phyloP scores from a whole-genome alignment of 108 stramenopile species.

The Pseudonitzschia multiseries region DNA sequence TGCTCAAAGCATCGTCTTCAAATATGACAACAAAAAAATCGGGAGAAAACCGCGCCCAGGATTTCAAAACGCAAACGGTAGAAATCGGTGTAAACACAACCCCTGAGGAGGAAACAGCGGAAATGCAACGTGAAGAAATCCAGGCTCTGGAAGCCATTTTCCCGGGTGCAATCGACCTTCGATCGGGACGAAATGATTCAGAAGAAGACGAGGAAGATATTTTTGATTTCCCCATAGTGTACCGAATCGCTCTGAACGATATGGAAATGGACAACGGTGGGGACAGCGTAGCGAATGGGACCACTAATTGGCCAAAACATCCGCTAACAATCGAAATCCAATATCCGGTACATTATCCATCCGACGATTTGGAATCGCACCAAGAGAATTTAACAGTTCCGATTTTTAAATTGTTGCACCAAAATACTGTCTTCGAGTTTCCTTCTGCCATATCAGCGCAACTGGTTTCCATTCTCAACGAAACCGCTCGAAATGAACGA shows the following conservation, averaged over 20 bases:
- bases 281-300: background rate
- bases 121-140: slow-evolving; percentile 70
- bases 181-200: slow-evolving; percentile 36
- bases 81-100: background rate
- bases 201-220: slow-evolving; percentile 14
- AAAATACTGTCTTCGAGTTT: slow-evolving; percentile 75
- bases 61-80: background rate
- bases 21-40: background rate
- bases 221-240: slow-evolving; percentile 61
- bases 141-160: slow-evolving; percentile 70
- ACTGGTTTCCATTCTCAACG: slow-evolving; percentile 34
- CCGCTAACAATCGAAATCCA: slow-evolving; percentile 48
- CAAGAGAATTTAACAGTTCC: slow-evolving; percentile 29
- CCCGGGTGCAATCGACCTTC: slow-evolving; percentile 56
- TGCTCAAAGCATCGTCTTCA: background rate
- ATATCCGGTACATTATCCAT: slow-evolving; percentile 70
- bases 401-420: slow-evolving; percentile 47
- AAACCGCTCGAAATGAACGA: slow-evolving; percentile 46
- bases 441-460: slow-evolving; percentile 33
- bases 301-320: slow-evolving; percentile 65
- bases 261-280: slow-evolving; percentile 29
- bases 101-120: slow-evolving; percentile 66
- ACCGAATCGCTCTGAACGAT: slow-evolving; percentile 46
- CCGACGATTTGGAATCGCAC: slow-evolving; percentile 17
- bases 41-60: background rate